phyloP scores from a whole-genome alignment of 2,329 filamentous ascomycete species.

The Cytospora leucostoma region DNA sequence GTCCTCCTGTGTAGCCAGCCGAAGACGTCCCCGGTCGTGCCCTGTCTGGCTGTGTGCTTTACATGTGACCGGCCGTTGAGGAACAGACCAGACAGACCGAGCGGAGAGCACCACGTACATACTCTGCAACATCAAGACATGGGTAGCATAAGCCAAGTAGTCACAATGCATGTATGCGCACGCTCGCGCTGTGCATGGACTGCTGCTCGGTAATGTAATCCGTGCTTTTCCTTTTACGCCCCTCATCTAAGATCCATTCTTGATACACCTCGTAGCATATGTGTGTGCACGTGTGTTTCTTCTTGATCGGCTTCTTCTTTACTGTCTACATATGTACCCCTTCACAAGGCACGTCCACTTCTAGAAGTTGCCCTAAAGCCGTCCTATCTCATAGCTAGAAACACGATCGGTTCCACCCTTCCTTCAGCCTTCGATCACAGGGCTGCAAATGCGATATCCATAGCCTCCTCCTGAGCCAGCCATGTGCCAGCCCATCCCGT shows the following conservation, averaged over 20 bases:
- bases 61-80: neutral
- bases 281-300: neutral
- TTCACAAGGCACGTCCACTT: neutral
- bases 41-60: no score
- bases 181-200: no score
- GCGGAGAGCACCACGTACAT: no score
- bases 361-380: neutral
- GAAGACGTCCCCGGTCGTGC: no score
- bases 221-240: constrained; percentile 1
- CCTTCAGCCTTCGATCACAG: neutral
- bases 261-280: neutral
- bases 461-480: neutral
- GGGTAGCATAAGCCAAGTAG: no score
- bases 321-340: no score
- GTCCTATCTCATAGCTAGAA: neutral
- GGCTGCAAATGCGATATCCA: neutral
- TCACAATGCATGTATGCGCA: no score
- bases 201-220: no score
- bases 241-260: neutral
- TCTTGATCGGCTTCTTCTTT: neutral
- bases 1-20: no score
- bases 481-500: neutral
- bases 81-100: no score
- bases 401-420: neutral
- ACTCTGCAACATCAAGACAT: no score